phyloP scores from a whole-genome alignment of 441 rosid species.

The Pelargonium cotyledonis region DNA sequence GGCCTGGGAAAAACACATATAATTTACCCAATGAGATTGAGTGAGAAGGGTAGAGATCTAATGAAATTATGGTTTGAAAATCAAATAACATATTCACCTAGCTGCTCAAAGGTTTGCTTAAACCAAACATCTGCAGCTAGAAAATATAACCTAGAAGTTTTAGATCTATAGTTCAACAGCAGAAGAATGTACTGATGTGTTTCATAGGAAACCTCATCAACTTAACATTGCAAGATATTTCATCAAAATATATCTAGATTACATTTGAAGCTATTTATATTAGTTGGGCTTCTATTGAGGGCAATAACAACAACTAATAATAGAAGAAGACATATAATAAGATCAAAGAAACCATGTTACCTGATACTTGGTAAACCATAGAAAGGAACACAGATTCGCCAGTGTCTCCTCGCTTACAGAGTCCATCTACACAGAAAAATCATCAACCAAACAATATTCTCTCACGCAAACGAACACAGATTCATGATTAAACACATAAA shows the following conservation, averaged over 20 bases:
- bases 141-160: not conserved
- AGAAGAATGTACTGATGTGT: not conserved
- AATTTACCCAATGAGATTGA: too few species aligned
- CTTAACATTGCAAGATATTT: not conserved
- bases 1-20: conserved; percentile 42
- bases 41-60: too few species aligned
- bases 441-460: too few species aligned
- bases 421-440: too few species aligned
- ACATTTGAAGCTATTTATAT: too few species aligned
- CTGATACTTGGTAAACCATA: conserved; percentile 80
- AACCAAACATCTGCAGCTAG: not conserved
- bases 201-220: not conserved
- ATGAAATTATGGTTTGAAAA: too few species aligned
- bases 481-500: too few species aligned
- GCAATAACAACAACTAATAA: not conserved
- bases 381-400: too few species aligned
- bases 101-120: not conserved
- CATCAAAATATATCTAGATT: not conserved
- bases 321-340: not conserved
- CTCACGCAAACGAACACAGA: too few species aligned
- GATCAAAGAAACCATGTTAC: conserved; percentile 26
- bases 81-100: not conserved
- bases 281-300: too few species aligned
- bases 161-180: not conserved
- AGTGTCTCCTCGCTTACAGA: too few species aligned